Conservation (phyloP, 1,139 yeast genomes). For the Citeromyces hawaiiensis region DNA sequence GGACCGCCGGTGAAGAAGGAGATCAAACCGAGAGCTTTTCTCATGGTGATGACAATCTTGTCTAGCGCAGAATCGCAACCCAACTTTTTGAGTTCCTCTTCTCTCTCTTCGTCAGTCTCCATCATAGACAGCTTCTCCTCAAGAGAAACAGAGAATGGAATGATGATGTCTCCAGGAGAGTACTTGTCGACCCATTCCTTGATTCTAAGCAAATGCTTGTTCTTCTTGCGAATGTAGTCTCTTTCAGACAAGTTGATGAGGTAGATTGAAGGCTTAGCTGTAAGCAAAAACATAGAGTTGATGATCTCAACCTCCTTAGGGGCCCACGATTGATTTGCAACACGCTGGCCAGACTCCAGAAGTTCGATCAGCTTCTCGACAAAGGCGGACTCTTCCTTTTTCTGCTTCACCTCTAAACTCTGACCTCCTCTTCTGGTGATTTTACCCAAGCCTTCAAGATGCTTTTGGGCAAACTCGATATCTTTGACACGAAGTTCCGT, state of each 20-base stretch:
- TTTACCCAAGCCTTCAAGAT: slow-evolving; percentile 78
- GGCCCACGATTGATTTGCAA: slow-evolving; percentile 85
- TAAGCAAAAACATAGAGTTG: slow-evolving; percentile 75
- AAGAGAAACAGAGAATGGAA: slow-evolving; percentile 84
- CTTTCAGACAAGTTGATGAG: slow-evolving; percentile 88
- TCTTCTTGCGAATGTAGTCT: slow-evolving; percentile 94
- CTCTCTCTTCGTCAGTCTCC: slow-evolving; percentile 87
- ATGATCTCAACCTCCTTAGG: slow-evolving; percentile 82
- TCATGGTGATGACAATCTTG: slow-evolving; percentile 73
- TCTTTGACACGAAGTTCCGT: slow-evolving; percentile 94
- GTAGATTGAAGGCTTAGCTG: slow-evolving; percentile 95
- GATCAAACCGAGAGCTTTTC: slow-evolving; percentile 71
- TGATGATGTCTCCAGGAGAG: slow-evolving; percentile 91
- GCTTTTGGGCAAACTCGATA: slow-evolving; percentile 87
- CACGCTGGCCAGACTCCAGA: slow-evolving; percentile 77
- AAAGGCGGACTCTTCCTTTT: slow-evolving; percentile 81
- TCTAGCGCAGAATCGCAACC: slow-evolving; percentile 84
- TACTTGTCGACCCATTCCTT: slow-evolving; percentile 93
- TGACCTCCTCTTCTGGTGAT: slow-evolving; percentile 91
- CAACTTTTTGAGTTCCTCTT: slow-evolving; percentile 72
- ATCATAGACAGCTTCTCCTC: slow-evolving; percentile 88
- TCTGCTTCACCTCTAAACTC: slow-evolving; percentile 86
- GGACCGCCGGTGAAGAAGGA: slow-evolving; percentile 82
- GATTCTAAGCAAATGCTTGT: slow-evolving; percentile 80
- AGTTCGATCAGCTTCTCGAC: slow-evolving; percentile 65